Evolutionary conservation across 2,329 filamentous ascomycete genomes (phyloP).

Genomic region (Arthroderma sp.): DNA sequence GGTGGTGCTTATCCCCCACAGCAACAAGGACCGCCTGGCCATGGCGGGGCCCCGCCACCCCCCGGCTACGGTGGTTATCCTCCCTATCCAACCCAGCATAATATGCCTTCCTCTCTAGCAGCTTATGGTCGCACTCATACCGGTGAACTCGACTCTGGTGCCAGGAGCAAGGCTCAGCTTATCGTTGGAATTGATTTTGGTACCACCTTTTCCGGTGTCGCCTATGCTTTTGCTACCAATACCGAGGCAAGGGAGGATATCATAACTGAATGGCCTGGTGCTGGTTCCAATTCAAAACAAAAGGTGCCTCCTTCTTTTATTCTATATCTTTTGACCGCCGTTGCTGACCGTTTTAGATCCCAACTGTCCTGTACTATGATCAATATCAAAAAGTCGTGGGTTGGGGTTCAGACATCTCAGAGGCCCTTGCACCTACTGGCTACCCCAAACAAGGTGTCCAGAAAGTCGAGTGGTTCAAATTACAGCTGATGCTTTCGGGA

Average conservation of each 20-base stretch:
- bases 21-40: conserved; percentile 17
- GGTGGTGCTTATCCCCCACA: conserved; percentile 33
- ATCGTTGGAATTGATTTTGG: conserved; percentile 99
- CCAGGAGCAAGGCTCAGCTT: conserved; percentile 85
- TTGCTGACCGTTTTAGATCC: conserved; percentile 51
- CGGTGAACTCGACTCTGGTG: conserved; percentile 71
- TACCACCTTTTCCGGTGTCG: conserved; percentile 94
- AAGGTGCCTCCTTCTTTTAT: conserved; percentile 49
- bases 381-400: conserved; percentile 99
- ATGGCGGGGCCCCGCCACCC: conserved; percentile 23
- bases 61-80: conserved; percentile 34
- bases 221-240: conserved; percentile 86
- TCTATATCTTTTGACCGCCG: neutral
- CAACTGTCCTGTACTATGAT: conserved; percentile 98
- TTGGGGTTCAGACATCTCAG: conserved; percentile 96
- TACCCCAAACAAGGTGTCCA: conserved; percentile 97
- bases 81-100: conserved; percentile 15
- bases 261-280: conserved; percentile 97
- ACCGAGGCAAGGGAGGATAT: conserved; percentile 97
- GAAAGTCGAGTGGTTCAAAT: conserved; percentile 99
- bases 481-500: conserved; percentile 95
- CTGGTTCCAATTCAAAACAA: conserved; percentile 95
- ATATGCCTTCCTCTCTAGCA: conserved; percentile 16
- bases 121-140: conserved; percentile 11
- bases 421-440: conserved; percentile 88